These are phyloP conservation scores for Eragrostis tef DNA, from an alignment of 202 grass and related monocot species.

Conservation along the genomic window DNA sequence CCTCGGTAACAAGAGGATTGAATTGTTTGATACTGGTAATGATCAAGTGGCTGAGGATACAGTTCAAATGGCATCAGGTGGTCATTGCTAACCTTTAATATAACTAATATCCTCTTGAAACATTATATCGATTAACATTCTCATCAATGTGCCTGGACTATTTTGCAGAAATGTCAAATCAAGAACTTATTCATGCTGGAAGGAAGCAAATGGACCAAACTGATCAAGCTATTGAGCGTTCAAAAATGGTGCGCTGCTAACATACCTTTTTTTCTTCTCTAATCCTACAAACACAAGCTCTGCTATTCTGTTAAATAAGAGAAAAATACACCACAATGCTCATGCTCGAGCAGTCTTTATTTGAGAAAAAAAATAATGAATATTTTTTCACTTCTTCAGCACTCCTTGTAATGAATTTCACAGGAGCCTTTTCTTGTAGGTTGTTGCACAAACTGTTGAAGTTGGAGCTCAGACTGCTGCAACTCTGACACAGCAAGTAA, in stretches of 20 bases:
- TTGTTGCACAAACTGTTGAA: slow-evolving; percentile 93
- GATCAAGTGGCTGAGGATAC: slow-evolving; percentile 69
- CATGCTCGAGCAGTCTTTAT: neutral
- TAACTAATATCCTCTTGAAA: neutral
- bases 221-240: slow-evolving; percentile 91
- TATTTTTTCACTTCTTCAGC: neutral
- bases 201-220: slow-evolving; percentile 90
- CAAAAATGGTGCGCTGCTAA: slow-evolving; percentile 65
- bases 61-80: slow-evolving; percentile 91
- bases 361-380: slow-evolving; percentile 7
- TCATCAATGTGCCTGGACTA: slow-evolving; percentile 17
- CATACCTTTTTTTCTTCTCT: neutral
- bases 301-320: neutral
- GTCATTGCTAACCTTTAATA: slow-evolving; percentile 7
- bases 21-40: slow-evolving; percentile 82
- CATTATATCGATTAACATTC: slow-evolving; percentile 7
- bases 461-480: slow-evolving; percentile 96
- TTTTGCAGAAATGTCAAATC: slow-evolving; percentile 88
- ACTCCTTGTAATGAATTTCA: slow-evolving; percentile 28
- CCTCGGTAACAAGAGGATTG: slow-evolving; percentile 95
- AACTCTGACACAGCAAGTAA: slow-evolving; percentile 85
- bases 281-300: neutral
- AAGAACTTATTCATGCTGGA: slow-evolving; percentile 79
- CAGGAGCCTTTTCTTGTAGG: slow-evolving; percentile 56
- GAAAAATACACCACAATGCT: neutral